Percentiles rank a stretch among this genome's conserved stretches.
These are phyloP conservation scores for Clavispora vitiphila DNA, from an alignment of 805 yeast species.

Conservation along the genomic window DNA sequence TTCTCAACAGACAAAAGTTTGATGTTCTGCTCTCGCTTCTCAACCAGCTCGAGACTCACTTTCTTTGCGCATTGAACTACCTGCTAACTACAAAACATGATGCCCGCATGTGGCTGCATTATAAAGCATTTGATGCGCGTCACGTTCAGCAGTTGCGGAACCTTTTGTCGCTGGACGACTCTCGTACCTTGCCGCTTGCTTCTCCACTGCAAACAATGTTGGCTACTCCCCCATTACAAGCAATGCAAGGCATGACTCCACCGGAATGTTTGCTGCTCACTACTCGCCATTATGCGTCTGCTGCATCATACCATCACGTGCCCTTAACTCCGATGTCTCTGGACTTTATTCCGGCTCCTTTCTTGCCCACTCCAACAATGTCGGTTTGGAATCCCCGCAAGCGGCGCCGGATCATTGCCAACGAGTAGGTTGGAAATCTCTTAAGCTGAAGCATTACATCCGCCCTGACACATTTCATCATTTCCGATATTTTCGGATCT, in stretches of 20 bases:
- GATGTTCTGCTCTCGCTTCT: conserved; percentile 10
- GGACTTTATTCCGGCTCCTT: background rate
- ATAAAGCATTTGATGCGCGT: conserved; percentile 2
- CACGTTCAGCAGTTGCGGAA: background rate
- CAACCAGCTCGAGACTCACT: conserved; percentile 16
- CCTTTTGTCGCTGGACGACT: background rate
- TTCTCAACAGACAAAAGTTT: conserved; percentile 10
- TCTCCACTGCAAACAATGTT: background rate
- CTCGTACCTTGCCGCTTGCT: background rate
- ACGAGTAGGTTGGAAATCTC: too few relatives aligned
- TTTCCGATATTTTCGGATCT: too few relatives aligned
- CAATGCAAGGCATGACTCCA: background rate
- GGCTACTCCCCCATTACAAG: background rate
- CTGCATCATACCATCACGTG: background rate
- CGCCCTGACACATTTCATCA: too few relatives aligned
- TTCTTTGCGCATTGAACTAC: conserved; percentile 13
- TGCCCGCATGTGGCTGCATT: conserved; percentile 8
- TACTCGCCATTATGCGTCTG: background rate
- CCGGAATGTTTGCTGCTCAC: background rate
- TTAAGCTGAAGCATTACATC: too few relatives aligned
- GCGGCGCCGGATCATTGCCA: background rate
- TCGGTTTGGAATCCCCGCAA: background rate
- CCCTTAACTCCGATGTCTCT: background rate
- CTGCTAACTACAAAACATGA: conserved; percentile 7
- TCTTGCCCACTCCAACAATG: background rate